Percentiles rank a stretch among this genome's conserved stretches.
Conservation (phyloP, 371 early-diverging fungal species). For the Mucor racemosus region DNA sequence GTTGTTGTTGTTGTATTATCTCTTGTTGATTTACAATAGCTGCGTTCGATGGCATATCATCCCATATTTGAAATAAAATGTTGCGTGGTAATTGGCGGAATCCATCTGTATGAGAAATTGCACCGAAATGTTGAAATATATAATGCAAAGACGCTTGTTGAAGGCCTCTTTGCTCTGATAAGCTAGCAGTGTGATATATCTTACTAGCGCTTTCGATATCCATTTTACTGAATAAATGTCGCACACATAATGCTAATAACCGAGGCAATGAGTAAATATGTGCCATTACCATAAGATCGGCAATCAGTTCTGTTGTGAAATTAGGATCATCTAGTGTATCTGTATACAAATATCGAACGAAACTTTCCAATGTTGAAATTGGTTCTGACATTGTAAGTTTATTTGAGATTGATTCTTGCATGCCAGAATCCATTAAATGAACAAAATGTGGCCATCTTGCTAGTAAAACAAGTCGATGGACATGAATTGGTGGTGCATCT, state of each 20-base stretch:
- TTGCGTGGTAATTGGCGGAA: conserved; percentile 61
- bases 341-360: conserved; percentile 65
- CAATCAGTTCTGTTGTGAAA: conserved; percentile 42
- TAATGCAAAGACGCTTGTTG: conserved; percentile 60
- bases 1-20: conserved; percentile 3
- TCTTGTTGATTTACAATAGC: conserved; percentile 36
- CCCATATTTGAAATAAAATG: conserved; percentile 67
- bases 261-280: conserved; percentile 64
- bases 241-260: conserved; percentile 58
- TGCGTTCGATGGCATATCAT: conserved; percentile 57
- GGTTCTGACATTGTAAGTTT: conserved; percentile 60
- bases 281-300: conserved; percentile 69
- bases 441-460: conserved; percentile 75
- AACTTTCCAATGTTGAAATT: conserved; percentile 51
- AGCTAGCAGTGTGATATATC: conserved; percentile 63
- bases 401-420: conserved; percentile 52
- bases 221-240: conserved; percentile 57
- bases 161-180: conserved; percentile 64
- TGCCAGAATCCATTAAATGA: conserved; percentile 55
- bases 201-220: conserved; percentile 58
- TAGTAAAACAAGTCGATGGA: conserved; percentile 58
- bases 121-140: conserved; percentile 71
- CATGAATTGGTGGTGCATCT: conserved; percentile 37
- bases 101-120: conserved; percentile 59
- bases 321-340: conserved; percentile 56